These are phyloP conservation scores for Phallus indusiatus DNA, from an alignment of 768 basidiomycete species.

Conservation along the genomic window DNA sequence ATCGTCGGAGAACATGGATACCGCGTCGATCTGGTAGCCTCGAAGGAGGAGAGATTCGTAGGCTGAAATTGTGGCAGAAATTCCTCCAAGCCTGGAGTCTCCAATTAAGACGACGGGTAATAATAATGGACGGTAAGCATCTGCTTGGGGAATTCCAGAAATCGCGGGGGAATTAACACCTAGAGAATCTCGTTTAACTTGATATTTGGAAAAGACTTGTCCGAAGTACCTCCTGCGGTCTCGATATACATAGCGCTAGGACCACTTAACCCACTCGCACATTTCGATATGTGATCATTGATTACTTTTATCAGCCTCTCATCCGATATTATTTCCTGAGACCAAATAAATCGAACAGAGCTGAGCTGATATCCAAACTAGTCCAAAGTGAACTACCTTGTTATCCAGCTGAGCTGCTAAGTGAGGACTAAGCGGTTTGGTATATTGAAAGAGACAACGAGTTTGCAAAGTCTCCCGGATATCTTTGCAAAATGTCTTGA, in stretches of 20 bases:
- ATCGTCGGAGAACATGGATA: constrained; percentile 74
- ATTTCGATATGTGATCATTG: constrained; percentile 47
- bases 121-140: constrained; percentile 77
- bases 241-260: constrained; percentile 72
- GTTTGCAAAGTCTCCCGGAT: constrained; percentile 41
- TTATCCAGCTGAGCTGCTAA: constrained; percentile 51
- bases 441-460: constrained; percentile 72
- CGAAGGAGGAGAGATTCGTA: constrained; percentile 88
- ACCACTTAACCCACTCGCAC: constrained; percentile 27
- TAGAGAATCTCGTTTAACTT: constrained; percentile 21
- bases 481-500: constrained; percentile 42
- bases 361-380: too few species aligned
- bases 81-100: constrained; percentile 85
- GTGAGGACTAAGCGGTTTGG: constrained; percentile 91
- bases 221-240: constrained; percentile 93
- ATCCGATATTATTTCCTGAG: constrained; percentile 47
- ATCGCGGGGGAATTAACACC: constrained; percentile 89
- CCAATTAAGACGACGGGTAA: constrained; percentile 84
- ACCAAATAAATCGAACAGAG: too few species aligned
- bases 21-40: constrained; percentile 79
- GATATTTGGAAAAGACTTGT: background rate
- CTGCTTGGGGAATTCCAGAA: constrained; percentile 74
- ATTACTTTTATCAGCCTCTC: constrained; percentile 56
- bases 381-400: constrained; percentile 11
- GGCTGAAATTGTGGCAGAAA: constrained; percentile 84